These are phyloP conservation scores for Pseudocercospora musae DNA, from an alignment of 2,329 filamentous ascomycete genomes.

Conservation along the genomic window DNA sequence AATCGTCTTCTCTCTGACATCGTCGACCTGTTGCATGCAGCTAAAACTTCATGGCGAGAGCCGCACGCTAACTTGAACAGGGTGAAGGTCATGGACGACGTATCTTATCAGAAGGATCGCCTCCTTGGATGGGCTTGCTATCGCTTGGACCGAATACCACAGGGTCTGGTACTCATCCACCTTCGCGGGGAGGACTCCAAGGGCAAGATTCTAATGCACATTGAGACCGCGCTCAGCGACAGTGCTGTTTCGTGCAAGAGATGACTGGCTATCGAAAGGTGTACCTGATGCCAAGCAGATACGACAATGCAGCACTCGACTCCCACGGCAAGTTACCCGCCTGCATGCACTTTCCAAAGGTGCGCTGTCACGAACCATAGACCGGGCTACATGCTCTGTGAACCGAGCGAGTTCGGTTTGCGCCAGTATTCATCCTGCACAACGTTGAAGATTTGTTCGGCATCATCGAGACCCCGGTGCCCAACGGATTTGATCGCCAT, in stretches of 20 bases:
- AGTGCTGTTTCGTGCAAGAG: background rate
- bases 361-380: background rate
- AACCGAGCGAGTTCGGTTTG: background rate
- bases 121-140: constrained; percentile 87
- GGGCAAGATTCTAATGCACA: constrained; percentile 59
- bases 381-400: background rate
- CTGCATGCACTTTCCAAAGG: background rate
- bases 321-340: background rate
- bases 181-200: constrained; percentile 68
- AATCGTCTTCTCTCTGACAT: background rate
- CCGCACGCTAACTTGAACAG: constrained; percentile 36
- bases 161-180: constrained; percentile 74
- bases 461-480: background rate
- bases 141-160: constrained; percentile 72
- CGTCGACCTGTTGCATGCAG: background rate
- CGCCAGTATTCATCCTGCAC: background rate
- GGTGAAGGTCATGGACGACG: constrained; percentile 82
- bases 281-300: background rate
- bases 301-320: background rate
- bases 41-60: background rate
- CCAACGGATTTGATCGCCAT: background rate
- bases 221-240: background rate
- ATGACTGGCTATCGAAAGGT: background rate
- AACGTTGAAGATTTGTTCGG: background rate
- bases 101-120: constrained; percentile 68